phyloP scores from a whole-genome alignment of 139 green algal species.

The Zygnema circumcarinatum region DNA sequence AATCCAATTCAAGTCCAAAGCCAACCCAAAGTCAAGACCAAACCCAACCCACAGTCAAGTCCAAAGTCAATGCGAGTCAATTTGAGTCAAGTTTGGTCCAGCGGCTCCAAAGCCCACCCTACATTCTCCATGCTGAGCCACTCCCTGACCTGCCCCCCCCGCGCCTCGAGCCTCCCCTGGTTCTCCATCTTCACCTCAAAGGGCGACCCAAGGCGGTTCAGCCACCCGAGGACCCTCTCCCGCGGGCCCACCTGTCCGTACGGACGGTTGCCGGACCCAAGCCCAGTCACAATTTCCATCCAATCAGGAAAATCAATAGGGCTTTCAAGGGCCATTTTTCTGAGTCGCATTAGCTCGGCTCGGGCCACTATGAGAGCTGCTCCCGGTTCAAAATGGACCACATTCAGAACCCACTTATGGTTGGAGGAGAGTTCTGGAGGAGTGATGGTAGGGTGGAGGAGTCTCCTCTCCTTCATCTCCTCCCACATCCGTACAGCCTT shows the following conservation, averaged over 20 bases:
- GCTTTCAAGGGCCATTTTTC: neutral
- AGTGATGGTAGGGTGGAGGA: neutral
- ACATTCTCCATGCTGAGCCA: neutral
- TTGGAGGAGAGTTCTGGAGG: neutral
- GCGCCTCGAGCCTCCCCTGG: neutral
- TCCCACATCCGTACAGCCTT: neutral
- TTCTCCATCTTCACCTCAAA: neutral
- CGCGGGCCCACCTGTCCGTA: neutral
- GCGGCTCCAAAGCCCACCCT: neutral
- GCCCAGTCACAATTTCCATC: neutral
- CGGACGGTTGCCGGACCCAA: neutral
- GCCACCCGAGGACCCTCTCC: neutral
- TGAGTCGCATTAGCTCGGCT: neutral
- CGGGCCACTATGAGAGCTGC: neutral
- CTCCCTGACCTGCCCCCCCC: neutral
- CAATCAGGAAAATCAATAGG: neutral
- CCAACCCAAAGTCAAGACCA: no score
- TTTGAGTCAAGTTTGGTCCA: no score
- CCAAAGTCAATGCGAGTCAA: no score
- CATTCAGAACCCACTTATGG: neutral
- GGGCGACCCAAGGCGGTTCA: neutral
- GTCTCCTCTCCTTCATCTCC: neutral
- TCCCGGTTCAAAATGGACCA: neutral
- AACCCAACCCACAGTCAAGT: no score
- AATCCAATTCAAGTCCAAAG: no score